Evolutionary conservation across 2,329 filamentous ascomycete genomes (phyloP), one percentile per base, ranked within the genome.

Genomic region (Cyphellophora europaea): DNA sequence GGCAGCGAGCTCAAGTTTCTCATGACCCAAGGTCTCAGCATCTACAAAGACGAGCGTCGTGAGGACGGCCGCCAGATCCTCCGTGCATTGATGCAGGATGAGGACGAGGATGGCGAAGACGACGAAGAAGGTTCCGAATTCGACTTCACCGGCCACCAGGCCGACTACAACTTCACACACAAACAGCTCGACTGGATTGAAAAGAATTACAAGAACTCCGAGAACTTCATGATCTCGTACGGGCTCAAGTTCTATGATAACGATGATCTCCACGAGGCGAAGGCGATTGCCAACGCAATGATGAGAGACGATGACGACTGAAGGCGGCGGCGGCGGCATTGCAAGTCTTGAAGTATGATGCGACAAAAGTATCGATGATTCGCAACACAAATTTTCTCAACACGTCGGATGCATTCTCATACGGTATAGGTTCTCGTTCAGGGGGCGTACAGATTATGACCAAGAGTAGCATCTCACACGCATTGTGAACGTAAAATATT

Each of bases 11-110:
- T 49, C 40, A 41, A 54, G 6, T 62, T 63, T 35, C 49, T 63
- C 3, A 21, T 18, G 3, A 12, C 17, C 5, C 37, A 53, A 36
- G 50, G 53, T 0, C 44, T 62, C 14, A 55, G 37, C 11, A 60
- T 63, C 30, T 41, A 54, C 40, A 53, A 57, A 6, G 55, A 61
- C 3, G 54, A 61, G 29, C 53, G 63, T 35, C 57, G 59, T 18
- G 54, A 48, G 32, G 49, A 59, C 32, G 58, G 58, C 4, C 42
- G 55, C 6, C 10, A 6, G 3, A 53, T 61, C 18, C 27, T 53
- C 15, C 44, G 51, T n/a, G 40, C 32, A 8, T 28, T 58, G n/a
- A 57, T 56, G 51, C 25, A 36, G 13, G 35, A 38, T 36, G 40
- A 42, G 30, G 19, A 14, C 25, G n/a, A 5, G 11, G 28, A 38